Percentiles rank a stretch among this genome's conserved stretches.
These are phyloP conservation scores for Yarrowia sp. DNA, from an alignment of 805 yeast genomes.

Conservation along the genomic window DNA sequence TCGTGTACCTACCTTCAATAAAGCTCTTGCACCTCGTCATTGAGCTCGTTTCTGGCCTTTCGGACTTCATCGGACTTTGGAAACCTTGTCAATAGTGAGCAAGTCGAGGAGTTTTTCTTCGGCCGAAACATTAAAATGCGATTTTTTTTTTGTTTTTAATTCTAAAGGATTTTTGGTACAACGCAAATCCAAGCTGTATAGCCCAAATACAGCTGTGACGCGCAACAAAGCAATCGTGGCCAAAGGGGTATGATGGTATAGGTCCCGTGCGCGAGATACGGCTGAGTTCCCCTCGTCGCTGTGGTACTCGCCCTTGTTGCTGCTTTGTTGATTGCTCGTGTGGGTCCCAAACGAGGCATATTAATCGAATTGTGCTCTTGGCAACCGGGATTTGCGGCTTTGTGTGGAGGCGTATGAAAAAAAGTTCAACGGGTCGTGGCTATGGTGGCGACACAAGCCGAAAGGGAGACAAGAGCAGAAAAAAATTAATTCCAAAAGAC, in stretches of 20 bases:
- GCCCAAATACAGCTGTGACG: background rate
- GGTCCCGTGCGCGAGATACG: background rate
- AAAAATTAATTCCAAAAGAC: background rate
- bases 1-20: too few species aligned
- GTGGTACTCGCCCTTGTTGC: background rate
- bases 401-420: slow-evolving; percentile 26
- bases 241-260: too few species aligned
- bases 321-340: background rate
- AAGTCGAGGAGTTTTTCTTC: background rate
- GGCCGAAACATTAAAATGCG: slow-evolving; percentile 1
- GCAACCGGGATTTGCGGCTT: slow-evolving; percentile 31
- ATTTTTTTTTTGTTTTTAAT: too few species aligned
- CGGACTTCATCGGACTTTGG: slow-evolving; percentile 23
- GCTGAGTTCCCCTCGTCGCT: slow-evolving; percentile 2
- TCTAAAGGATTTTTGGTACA: background rate
- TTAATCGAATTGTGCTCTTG: slow-evolving; percentile 6
- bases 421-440: slow-evolving; percentile 33
- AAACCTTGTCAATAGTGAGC: slow-evolving; percentile 5
- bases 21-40: too few species aligned
- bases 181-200: background rate
- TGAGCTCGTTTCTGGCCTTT: background rate
- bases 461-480: background rate
- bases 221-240: slow-evolving; percentile 23
- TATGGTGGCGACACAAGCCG: slow-evolving; percentile 24
- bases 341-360: slow-evolving; percentile 15